Base-by-base conservation (phyloP, 306 rosid genomes). In the Cyamopsis tetragonoloba region DNA sequence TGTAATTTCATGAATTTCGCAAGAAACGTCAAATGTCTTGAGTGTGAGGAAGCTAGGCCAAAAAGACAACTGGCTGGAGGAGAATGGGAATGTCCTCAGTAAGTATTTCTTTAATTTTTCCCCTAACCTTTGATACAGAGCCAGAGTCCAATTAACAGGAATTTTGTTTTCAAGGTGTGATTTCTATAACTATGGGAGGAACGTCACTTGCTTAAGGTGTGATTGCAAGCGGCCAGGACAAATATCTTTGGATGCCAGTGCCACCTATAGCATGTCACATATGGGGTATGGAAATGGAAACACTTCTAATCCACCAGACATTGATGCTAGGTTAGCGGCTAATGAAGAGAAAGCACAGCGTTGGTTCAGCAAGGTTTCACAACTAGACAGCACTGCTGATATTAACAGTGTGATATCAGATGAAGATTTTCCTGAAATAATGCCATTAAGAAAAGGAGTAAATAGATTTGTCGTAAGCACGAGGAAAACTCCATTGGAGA, bases 51-150 rank as follows among this genome's bases (percentile, higher is more conserved):
- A 84, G 85, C 86, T 54, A 85, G 95, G 48, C 99, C 97, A 48
- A 82, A 86, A 78, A 81, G 89, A 39, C 95, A 90, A 77, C 80
- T 93, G 53, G 82, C 87, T 67, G 97, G 97, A 42, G 87, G 86
- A 70, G 99, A 93, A 79, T 93, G 99, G 99, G 99, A 93, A 77
- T 93, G 99, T 72, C 99, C 99, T 65, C 97, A 93, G 99, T 93
- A 74, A 78, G 99, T 71, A 77, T 70, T 50, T 37, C 61, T 42
- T 65, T 44, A 3, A 43, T 54, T 39, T 59, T 38, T 9, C 46
- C 53, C 62, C 66, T 63, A 32, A 66, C 30, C 31, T 48, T 77
- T 71, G 69, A 35, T 28, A 13, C 35, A 55, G 13, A 30, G n/a
- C n/a, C 50, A 56, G n/a, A n/a, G n/a, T 71, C 46, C 68, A 81